phyloP scores from a whole-genome alignment of 495 filamentous ascomycete species.

The Hyaloscypha variabilis region DNA sequence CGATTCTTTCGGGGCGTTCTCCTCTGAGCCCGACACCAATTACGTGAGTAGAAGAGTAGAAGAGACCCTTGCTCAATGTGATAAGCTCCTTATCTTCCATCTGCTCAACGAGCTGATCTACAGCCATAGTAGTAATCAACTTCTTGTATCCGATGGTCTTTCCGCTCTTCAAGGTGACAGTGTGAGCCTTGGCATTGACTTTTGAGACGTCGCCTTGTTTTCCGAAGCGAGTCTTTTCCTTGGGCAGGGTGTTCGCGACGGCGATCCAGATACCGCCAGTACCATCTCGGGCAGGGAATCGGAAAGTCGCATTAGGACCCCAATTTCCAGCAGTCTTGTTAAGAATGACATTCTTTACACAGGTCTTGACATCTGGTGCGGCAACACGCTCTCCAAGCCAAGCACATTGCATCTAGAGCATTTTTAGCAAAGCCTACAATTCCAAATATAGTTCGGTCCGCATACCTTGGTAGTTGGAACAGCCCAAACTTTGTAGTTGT shows the following conservation, averaged over 20 bases:
- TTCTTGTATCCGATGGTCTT: constrained; percentile 91
- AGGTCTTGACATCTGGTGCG: constrained; percentile 93
- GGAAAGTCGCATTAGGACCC: constrained; percentile 98
- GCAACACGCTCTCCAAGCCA: constrained; percentile 99
- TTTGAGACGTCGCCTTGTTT: constrained; percentile 80
- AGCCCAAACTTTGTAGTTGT: constrained; percentile 99
- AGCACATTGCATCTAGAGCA: constrained; percentile 91
- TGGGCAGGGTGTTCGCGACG: constrained; percentile 89
- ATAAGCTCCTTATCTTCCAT: constrained; percentile 87
- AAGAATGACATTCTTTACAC: constrained; percentile 92
- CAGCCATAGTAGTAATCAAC: constrained; percentile 94
- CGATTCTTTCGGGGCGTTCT: constrained; percentile 89
- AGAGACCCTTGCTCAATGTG: constrained; percentile 85
- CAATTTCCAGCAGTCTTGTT: constrained; percentile 96
- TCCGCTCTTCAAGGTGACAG: constrained; percentile 80
- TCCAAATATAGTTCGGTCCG: neutral
- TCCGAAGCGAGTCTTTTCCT: constrained; percentile 89
- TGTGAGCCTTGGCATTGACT: constrained; percentile 82
- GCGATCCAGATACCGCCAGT: constrained; percentile 99
- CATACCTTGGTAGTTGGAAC: constrained; percentile 95
- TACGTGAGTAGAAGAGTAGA: constrained; percentile 97
- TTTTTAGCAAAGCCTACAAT: neutral
- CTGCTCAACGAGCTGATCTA: constrained; percentile 83
- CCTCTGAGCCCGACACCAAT: constrained; percentile 95
- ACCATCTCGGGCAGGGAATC: constrained; percentile 93